A percentile compares a stretch with the other conserved stretches of the same genome.
Evolutionary conservation across 805 yeast genomes (phyloP).

Genomic region (Hanseniaspora jakobsenii): DNA sequence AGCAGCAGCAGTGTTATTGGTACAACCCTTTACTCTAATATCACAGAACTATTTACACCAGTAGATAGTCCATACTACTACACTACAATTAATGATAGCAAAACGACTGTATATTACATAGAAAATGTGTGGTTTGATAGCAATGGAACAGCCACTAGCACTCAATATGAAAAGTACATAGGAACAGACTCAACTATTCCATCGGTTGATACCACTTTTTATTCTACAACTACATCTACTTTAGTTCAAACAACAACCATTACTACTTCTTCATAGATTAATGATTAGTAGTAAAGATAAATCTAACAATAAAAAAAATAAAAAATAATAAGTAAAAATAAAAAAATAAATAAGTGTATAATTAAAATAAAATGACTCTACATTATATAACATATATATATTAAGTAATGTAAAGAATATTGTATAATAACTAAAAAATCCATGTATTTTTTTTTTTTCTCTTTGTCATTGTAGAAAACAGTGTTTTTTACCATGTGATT

Average conservation of each 20-base stretch:
- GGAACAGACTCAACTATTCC: slow-evolving; percentile 6
- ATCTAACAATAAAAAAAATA: not conserved
- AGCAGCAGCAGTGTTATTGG: no score
- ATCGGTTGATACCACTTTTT: slow-evolving; percentile 1
- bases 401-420: no score
- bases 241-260: slow-evolving; percentile 1
- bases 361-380: no score
- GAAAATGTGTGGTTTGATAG: slow-evolving; percentile 15
- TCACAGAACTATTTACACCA: slow-evolving; percentile 1
- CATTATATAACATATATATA: no score
- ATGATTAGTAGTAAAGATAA: not conserved
- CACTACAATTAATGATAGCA: slow-evolving; percentile 12
- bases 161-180: slow-evolving; percentile 13
- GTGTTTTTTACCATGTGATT: no score
- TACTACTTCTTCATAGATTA: not conserved
- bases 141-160: slow-evolving; percentile 16
- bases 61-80: slow-evolving; percentile 6
- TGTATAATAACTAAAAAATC: no score
- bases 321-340: not conserved
- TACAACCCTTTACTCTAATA: not conserved
- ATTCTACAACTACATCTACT: slow-evolving; percentile 10
- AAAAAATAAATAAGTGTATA: not conserved
- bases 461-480: no score
- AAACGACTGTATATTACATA: slow-evolving; percentile 13
- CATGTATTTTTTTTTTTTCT: no score